Evolutionary conservation across 179 eudicot genomes (phyloP).

Genomic region (Silene noctiflora): DNA sequence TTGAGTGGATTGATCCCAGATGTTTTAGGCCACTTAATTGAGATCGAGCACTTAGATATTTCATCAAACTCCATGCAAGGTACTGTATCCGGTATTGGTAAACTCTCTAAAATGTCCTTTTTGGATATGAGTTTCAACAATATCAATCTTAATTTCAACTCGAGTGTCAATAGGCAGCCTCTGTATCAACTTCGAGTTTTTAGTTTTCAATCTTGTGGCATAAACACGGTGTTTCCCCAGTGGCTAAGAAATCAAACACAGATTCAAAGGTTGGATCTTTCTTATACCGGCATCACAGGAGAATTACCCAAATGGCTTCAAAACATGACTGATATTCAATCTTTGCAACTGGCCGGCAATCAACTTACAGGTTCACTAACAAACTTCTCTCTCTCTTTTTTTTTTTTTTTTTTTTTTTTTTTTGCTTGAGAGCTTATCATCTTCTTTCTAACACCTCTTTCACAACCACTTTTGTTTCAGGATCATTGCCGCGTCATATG

Average conservation of each 20-base stretch:
- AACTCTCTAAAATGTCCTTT: constrained; percentile 6
- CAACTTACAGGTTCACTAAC: constrained; percentile 9
- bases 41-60: constrained; percentile 8
- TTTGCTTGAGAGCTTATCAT: not conserved
- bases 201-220: too few relatives aligned
- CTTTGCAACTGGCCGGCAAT: constrained; percentile 7
- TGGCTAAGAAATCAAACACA: constrained; percentile 6
- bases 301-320: not conserved
- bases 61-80: constrained; percentile 11
- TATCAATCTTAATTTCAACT: not conserved
- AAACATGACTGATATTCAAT: constrained; percentile 8
- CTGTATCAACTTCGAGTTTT: not conserved
- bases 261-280: not conserved
- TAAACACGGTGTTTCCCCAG: not conserved
- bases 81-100: not conserved
- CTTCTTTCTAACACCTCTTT: not conserved
- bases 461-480: not conserved
- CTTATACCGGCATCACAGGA: constrained; percentile 10
- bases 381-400: too few relatives aligned
- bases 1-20: constrained; percentile 8
- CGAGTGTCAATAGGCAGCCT: not conserved
- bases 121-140: constrained; percentile 5
- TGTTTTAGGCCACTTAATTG: not conserved
- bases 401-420: too few relatives aligned
- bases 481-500: constrained; percentile 5